Evolutionary conservation across 495 filamentous ascomycete species (phyloP), one percentile per base, ranked within the genome.

Genomic region (Podospora bellae-mahoneyi): DNA sequence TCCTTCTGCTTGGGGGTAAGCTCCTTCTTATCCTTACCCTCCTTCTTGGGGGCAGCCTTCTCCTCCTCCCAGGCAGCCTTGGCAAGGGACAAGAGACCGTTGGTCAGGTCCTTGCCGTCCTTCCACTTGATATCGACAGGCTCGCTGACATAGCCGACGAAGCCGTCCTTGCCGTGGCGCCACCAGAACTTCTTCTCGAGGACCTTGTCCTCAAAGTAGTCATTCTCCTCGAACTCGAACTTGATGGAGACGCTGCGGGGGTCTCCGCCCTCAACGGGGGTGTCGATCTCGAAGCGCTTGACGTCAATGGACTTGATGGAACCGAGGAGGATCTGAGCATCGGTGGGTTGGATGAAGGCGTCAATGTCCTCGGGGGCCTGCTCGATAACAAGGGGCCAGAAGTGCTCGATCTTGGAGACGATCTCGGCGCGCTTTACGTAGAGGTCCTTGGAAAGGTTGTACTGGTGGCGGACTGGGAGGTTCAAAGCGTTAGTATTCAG

Each of bases 141-240:
- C 76, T 94, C 92, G 53, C 87, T 90, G 58, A 95, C 91, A 20
- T 95, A 83, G 39, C 91, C 92, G 20, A 84, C 78, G 83, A 86
- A 91, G 34, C 86, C 88, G 72, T 87, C 86, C 72, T 84, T 85
- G 54, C 80, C 79, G 76, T 84, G 84, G 69, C 92, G 88, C 81
- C 87, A 90, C 87, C 89, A 93, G 78, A 97, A 94, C 73, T 89
- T 90, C 88, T 98, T 98, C 78, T 92, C 90, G 56, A 98, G 79
- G 66, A 88, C 85, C 54, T 77, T 76, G 77, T 97, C 84, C 69
- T 86, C 82, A 75, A 97, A 94, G 79, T 86, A 88, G 16, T 89
- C 84, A 78, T 97, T 97, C 53, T 82, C 78, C 32, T 68, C 70
- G 72, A 93, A 92, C 64, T 84, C 82, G 68, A 90, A 87, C 62